A percentile compares a stretch with the other conserved stretches of the same genome.
Evolutionary conservation across 352 stramenopile genomes (phyloP).

Genomic region (Pythium dissotocum): DNA sequence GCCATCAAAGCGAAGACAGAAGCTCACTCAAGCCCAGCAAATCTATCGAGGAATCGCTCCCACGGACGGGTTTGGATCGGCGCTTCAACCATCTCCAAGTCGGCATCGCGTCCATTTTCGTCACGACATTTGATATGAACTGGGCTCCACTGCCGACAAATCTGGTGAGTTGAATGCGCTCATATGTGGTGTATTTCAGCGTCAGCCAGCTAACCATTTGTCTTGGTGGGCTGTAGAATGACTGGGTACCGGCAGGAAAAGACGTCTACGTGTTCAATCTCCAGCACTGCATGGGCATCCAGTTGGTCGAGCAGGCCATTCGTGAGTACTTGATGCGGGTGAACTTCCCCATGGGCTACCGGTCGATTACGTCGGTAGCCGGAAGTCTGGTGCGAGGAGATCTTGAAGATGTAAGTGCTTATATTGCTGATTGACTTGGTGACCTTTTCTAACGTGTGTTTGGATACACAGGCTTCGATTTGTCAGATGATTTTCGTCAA

Average conservation of each 20-base stretch:
- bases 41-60: background rate
- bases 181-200: background rate
- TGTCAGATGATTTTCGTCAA: slow-evolving; percentile 89
- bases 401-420: slow-evolving; percentile 60
- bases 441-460: background rate
- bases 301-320: slow-evolving; percentile 67
- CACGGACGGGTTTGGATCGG: background rate
- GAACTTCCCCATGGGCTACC: slow-evolving; percentile 79
- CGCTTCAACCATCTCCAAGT: slow-evolving; percentile 16
- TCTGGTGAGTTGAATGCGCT: slow-evolving; percentile 31
- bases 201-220: background rate
- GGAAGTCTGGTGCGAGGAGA: slow-evolving; percentile 58
- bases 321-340: slow-evolving; percentile 67
- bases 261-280: slow-evolving; percentile 86
- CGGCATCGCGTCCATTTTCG: slow-evolving; percentile 73
- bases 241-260: slow-evolving; percentile 79
- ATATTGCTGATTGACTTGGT: background rate
- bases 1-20: background rate
- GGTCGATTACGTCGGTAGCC: slow-evolving; percentile 77
- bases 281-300: slow-evolving; percentile 68
- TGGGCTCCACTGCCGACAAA: slow-evolving; percentile 67
- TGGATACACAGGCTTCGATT: slow-evolving; percentile 46
- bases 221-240: slow-evolving; percentile 29
- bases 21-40: background rate
- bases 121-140: slow-evolving; percentile 84